Conservation (phyloP, 768 basidiomycete species). For the Boletales sp. region DNA sequence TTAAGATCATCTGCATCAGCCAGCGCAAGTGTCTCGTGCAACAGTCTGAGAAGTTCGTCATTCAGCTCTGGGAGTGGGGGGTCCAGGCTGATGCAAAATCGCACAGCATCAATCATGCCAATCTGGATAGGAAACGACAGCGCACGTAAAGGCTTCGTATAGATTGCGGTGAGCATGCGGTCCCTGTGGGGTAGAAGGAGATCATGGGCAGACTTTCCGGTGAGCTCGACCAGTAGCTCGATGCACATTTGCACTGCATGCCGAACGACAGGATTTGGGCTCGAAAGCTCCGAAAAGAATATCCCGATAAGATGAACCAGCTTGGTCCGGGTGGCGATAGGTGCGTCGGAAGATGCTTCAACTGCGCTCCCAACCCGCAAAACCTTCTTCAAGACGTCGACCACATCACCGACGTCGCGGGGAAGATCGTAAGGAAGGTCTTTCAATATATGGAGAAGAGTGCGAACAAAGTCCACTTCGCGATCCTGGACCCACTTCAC, state of each 20-base stretch:
- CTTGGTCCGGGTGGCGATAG: constrained; percentile 46
- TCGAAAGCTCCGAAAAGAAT: constrained; percentile 85
- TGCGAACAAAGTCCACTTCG: constrained; percentile 86
- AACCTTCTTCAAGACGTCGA: constrained; percentile 69
- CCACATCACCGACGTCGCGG: constrained; percentile 72
- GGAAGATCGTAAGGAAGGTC: constrained; percentile 91
- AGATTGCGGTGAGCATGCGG: constrained; percentile 84
- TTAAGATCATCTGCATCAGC: constrained; percentile 94
- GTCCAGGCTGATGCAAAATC: constrained; percentile 85
- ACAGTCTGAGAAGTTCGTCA: constrained; percentile 85
- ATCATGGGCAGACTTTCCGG: constrained; percentile 66
- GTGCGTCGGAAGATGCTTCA: constrained; percentile 43
- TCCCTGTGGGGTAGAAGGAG: constrained; percentile 84
- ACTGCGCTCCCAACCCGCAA: constrained; percentile 55
- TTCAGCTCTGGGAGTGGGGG: constrained; percentile 90
- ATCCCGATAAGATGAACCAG: constrained; percentile 72
- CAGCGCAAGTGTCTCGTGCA: constrained; percentile 91
- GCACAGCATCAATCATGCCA: constrained; percentile 95
- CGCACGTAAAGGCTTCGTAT: constrained; percentile 93
- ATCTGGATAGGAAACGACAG: constrained; percentile 94
- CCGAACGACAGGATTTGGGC: constrained; percentile 81
- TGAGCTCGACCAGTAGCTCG: constrained; percentile 69
- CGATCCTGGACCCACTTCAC: constrained; percentile 80
- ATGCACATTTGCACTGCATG: constrained; percentile 81
- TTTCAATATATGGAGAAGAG: constrained; percentile 86